A percentile compares a stretch with the other conserved stretches of the same genome.
phyloP scores from a whole-genome alignment of 441 rosid species.

The Populus hybrid region DNA sequence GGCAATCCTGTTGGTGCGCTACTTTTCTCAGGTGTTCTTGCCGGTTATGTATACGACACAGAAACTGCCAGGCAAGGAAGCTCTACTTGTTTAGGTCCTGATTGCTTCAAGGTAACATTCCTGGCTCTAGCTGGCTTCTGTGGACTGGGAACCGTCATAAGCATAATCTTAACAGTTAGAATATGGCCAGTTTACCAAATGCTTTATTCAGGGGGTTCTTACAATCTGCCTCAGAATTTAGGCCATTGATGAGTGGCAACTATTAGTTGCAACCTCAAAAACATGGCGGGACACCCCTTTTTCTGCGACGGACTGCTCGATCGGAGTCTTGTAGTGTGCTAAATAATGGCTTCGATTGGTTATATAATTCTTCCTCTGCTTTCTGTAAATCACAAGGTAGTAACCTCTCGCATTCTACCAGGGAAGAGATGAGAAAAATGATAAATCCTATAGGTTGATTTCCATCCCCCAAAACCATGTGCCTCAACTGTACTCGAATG shows the following conservation, averaged over 20 bases:
- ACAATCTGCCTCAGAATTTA: constrained; percentile 47
- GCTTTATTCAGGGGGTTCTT: constrained; percentile 78
- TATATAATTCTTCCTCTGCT: neutral
- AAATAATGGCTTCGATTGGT: neutral
- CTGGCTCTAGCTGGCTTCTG: constrained; percentile 64
- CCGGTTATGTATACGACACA: constrained; percentile 69
- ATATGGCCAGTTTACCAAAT: constrained; percentile 79
- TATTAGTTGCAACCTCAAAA: neutral
- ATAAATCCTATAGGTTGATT: neutral
- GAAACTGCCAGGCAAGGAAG: constrained; percentile 86
- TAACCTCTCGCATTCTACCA: neutral
- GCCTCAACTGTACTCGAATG: no score
- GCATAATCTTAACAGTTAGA: constrained; percentile 59
- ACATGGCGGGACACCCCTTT: constrained; percentile 5
- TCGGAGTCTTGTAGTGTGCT: neutral
- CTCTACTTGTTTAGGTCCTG: constrained; percentile 64
- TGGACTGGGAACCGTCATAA: constrained; percentile 57
- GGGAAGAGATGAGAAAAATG: neutral
- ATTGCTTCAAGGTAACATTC: constrained; percentile 76
- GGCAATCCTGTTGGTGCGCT: constrained; percentile 91
- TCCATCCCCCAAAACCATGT: neutral
- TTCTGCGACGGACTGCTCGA: neutral
- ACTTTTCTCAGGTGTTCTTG: constrained; percentile 75
- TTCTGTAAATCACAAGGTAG: neutral
- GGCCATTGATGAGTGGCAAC: constrained; percentile 26